These are phyloP conservation scores for Annulohypoxylon bovei DNA, from an alignment of 495 filamentous ascomycete genomes.

Conservation along the genomic window DNA sequence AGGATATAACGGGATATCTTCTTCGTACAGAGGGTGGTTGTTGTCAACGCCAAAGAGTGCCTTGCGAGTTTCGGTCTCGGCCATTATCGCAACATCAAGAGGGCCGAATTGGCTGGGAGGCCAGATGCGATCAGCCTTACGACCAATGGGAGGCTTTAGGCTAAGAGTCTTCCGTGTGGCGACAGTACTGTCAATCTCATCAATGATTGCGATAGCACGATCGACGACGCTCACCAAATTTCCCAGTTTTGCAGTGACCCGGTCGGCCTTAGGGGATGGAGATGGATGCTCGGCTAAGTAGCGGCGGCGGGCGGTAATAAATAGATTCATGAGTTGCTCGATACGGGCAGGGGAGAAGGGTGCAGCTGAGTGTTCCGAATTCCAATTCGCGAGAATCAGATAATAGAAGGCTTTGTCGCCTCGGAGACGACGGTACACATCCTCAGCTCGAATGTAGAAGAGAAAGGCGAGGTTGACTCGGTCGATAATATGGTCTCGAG, in stretches of 20 bases:
- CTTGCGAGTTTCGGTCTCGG: background rate
- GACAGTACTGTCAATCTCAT: background rate
- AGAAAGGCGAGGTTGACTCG: background rate
- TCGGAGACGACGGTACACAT: slow-evolving; percentile 24
- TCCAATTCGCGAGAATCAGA: slow-evolving; percentile 23
- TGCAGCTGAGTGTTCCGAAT: background rate
- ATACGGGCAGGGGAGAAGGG: slow-evolving; percentile 6
- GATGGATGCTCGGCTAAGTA: background rate
- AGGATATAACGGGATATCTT: slow-evolving; percentile 3
- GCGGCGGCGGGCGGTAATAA: slow-evolving; percentile 21
- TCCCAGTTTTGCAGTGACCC: background rate
- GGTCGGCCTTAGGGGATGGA: background rate
- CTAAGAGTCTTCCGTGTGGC: background rate
- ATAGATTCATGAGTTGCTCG: slow-evolving; percentile 16
- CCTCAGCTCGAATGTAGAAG: background rate
- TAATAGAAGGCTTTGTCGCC: slow-evolving; percentile 26
- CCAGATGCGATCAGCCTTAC: background rate
- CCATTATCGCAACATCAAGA: slow-evolving; percentile 27
- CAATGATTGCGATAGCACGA: slow-evolving; percentile 3
- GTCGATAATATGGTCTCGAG: background rate
- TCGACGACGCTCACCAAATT: slow-evolving; percentile 17
- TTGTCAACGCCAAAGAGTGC: slow-evolving; percentile 24
- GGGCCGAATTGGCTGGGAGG: slow-evolving; percentile 19
- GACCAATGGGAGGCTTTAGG: background rate
- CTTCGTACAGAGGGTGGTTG: background rate